Percentiles rank a stretch among this genome's conserved stretches.
Evolutionary conservation across 768 basidiomycete genomes (phyloP).

Genomic region (Mrakia frigida): DNA sequence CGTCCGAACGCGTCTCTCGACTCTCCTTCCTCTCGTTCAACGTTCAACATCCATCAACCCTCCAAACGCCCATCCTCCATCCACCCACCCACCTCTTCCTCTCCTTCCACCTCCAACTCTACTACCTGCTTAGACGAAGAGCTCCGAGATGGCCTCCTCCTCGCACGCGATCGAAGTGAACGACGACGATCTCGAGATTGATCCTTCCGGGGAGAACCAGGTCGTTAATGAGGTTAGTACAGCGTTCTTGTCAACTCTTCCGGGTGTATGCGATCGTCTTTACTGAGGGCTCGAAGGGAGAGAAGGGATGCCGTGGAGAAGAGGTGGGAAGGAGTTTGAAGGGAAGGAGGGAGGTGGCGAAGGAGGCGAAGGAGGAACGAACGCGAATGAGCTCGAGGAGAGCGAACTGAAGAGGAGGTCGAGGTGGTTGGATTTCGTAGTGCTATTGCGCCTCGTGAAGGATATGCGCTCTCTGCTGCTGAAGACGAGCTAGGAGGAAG

Average conservation of each 20-base stretch:
- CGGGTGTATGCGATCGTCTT: no score
- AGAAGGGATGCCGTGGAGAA: not conserved
- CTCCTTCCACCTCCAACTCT: not conserved
- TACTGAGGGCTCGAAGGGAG: not conserved
- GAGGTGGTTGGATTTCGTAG: no score
- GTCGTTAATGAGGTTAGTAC: slow-evolving; percentile 47
- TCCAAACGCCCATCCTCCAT: not conserved
- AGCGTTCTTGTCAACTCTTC: no score
- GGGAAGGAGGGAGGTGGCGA: not conserved
- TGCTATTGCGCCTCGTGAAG: no score
- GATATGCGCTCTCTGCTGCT: no score
- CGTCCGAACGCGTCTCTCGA: not conserved
- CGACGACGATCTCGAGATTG: slow-evolving; percentile 52
- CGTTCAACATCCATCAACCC: not conserved
- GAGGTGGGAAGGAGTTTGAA: not conserved
- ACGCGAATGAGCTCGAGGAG: no score
- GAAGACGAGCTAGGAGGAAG: no score
- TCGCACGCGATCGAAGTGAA: slow-evolving; percentile 16
- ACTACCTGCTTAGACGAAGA: not conserved
- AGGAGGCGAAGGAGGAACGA: not conserved
- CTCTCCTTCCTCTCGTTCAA: not conserved
- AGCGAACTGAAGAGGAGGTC: no score
- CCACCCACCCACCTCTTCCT: not conserved
- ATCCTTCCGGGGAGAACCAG: slow-evolving; percentile 43
- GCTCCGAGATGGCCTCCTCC: slow-evolving; percentile 18